These are phyloP conservation scores for Petunia axillaris DNA, from an alignment of 257 asterid genomes.

Conservation along the genomic window DNA sequence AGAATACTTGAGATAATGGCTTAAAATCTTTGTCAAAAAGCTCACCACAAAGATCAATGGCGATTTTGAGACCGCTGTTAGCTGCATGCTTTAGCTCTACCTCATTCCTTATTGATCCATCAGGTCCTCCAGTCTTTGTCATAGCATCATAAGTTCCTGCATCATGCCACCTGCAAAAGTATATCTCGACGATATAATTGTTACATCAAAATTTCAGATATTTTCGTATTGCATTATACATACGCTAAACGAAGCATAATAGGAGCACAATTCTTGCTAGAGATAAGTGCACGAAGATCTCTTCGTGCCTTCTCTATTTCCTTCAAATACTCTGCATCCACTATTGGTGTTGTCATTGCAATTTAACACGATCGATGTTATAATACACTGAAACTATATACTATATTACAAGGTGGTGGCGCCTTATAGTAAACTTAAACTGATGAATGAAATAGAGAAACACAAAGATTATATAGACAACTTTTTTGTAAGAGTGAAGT, in stretches of 20 bases:
- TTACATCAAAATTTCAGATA: not conserved
- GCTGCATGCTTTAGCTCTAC: conserved; percentile 62
- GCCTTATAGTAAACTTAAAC: not conserved
- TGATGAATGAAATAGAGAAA: not conserved
- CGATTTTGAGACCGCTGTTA: conserved; percentile 67
- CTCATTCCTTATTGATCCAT: conserved; percentile 81
- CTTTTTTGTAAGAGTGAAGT: conserved; percentile 16
- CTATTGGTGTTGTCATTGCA: conserved; percentile 34
- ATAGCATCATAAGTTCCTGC: conserved; percentile 90
- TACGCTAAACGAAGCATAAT: conserved; percentile 92
- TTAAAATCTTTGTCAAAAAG: not conserved
- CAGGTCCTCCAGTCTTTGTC: conserved; percentile 83
- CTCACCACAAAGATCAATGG: conserved; percentile 79
- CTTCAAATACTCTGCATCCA: conserved; percentile 55
- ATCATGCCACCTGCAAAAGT: conserved; percentile 82
- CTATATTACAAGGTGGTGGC: too few species aligned
- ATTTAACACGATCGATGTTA: not conserved
- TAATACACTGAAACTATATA: not conserved
- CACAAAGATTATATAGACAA: conserved; percentile 8
- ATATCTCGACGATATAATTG: not conserved
- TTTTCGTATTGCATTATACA: not conserved
- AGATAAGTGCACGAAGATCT: conserved; percentile 71
- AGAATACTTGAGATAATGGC: not conserved
- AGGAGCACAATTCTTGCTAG: conserved; percentile 72
- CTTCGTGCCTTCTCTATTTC: conserved; percentile 63